phyloP scores from a whole-genome alignment of 2,329 filamentous ascomycete genomes.

The Coniochaeta prunicola region DNA sequence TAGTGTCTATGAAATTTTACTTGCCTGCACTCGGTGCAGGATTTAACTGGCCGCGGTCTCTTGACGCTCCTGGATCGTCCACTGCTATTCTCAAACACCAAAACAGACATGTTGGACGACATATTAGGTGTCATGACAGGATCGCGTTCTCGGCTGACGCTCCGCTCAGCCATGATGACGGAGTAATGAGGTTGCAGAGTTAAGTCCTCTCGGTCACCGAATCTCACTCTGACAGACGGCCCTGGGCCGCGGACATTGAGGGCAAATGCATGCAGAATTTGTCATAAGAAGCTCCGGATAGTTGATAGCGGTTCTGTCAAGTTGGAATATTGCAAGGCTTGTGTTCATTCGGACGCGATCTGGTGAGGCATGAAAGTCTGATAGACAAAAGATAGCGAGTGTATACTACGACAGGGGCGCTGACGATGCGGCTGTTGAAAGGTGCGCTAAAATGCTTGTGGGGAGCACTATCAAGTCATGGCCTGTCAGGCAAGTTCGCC shows the following conservation, averaged over 20 bases:
- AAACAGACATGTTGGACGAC: slow-evolving; percentile 5
- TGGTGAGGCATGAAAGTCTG: background rate
- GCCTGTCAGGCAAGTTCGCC: no score
- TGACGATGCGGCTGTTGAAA: background rate
- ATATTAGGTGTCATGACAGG: background rate
- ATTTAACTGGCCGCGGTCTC: slow-evolving; percentile 47
- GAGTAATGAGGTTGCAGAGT: background rate
- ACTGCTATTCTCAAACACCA: slow-evolving; percentile 2
- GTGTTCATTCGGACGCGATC: background rate
- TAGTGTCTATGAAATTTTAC: background rate
- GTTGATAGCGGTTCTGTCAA: background rate
- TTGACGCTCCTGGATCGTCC: slow-evolving; percentile 32
- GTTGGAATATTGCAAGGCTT: background rate
- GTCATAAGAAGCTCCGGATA: background rate
- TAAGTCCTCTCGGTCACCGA: background rate
- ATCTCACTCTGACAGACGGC: background rate
- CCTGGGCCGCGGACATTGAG: background rate
- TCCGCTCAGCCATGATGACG: background rate
- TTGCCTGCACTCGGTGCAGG: slow-evolving; percentile 45
- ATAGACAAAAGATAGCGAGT: background rate
- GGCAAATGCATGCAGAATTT: background rate
- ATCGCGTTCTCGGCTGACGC: background rate
- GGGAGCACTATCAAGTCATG: background rate
- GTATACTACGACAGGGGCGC: background rate
- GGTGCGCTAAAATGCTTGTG: background rate